Percentiles rank a stretch among this genome's conserved stretches.
These are phyloP conservation scores for Fusarium graminum DNA, from an alignment of 2,329 filamentous ascomycete genomes.

Conservation along the genomic window DNA sequence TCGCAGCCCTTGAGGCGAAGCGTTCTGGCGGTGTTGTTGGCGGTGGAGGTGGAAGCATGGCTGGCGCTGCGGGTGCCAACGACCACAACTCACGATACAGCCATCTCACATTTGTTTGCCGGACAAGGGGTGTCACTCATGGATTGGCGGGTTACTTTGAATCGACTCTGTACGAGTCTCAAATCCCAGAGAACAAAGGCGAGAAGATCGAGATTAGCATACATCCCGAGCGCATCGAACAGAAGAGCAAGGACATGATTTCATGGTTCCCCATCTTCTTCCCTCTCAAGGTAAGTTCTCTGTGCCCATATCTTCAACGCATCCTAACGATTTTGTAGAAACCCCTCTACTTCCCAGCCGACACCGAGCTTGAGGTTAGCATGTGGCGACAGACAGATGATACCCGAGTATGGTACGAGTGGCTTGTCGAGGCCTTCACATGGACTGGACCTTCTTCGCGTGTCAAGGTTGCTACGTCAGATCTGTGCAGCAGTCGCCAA, in stretches of 20 bases:
- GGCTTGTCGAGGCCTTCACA: constrained; percentile 88
- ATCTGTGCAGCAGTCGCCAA: constrained; percentile 76
- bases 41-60: constrained; percentile 79
- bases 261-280: constrained; percentile 99
- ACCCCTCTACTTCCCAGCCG: constrained; percentile 86
- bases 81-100: constrained; percentile 90
- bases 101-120: constrained; percentile 81
- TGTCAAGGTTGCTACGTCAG: constrained; percentile 75
- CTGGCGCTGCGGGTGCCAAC: constrained; percentile 83
- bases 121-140: constrained; percentile 85
- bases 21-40: constrained; percentile 73
- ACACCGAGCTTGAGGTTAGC: constrained; percentile 86
- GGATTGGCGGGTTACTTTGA: constrained; percentile 96
- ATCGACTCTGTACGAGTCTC: constrained; percentile 84
- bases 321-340: constrained; percentile 65
- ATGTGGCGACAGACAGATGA: constrained; percentile 98
- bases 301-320: rapidly evolving
- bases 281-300: constrained; percentile 80
- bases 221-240: constrained; percentile 89
- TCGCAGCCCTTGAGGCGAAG: constrained; percentile 68
- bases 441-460: constrained; percentile 71
- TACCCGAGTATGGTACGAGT: constrained; percentile 98
- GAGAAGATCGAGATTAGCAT: constrained; percentile 87
- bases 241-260: constrained; percentile 97
- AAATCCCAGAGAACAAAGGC: constrained; percentile 52